Base-by-base conservation (phyloP, 345 rosid species). In the Firmiana major region DNA sequence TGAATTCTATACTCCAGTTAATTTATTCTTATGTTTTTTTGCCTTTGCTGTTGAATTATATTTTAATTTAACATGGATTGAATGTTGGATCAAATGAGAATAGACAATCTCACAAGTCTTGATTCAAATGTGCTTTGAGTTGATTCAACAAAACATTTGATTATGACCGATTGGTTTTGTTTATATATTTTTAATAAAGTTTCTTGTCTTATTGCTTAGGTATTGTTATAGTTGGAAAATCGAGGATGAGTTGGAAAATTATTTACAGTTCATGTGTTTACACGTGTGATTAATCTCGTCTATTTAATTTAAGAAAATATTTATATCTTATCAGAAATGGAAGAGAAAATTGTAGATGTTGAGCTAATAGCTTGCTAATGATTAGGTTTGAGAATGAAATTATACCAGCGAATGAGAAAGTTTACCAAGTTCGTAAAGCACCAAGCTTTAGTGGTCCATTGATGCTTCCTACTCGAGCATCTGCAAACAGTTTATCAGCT, bases 381-480 rank as follows among this genome's bases (percentile, higher is more conserved):
- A 64, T 75, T 77, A 97, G 99, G 87, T 82, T 70, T 77, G 98
- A 90, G 81, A 82, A 62, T 77, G 99, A 91, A 82, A 86, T 15
- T 49, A 90, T 78, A 77, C 81, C 84, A 68, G 70, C 66, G 63
- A 38, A 55, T 38, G 97, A 89, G 77, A 90, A 84, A 79, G 71
- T 75, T 54, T 80, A 73, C 70, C 81, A 86, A 67, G 83, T 82
- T 74, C 90, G 91, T 63, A 91, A 85, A 85, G 90, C 85, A 70
- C 97, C 98, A 31, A 94, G 97, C 85, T 90, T 97, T 82, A 97
- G 99, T 77, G 99, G 99, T 81, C 99, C 98, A 48, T 81, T 94
- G 80, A 90, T 83, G 90, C 99, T 97, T 83, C 87, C 99, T 69
- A 97, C 84, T 73, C 89, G 97, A 78, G 99, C 99, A 80, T 97